Conservation (phyloP, 2,329 filamentous ascomycete genomes). For the Blumeria graminis region DNA sequence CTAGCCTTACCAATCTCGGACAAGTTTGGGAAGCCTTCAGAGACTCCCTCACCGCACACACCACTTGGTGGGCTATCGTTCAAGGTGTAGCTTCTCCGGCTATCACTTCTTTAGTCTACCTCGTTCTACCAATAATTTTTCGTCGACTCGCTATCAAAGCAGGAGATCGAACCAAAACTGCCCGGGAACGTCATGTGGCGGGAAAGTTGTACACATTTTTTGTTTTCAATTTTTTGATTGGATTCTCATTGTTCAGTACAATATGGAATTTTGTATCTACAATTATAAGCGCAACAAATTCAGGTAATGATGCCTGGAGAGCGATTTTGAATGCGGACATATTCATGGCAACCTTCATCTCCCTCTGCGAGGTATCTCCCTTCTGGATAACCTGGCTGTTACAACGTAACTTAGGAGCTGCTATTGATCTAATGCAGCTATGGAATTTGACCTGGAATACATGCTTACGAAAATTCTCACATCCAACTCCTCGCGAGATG, state of each 20-base stretch:
- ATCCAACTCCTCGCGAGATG: slow-evolving; percentile 69
- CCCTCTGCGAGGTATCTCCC: slow-evolving; percentile 57
- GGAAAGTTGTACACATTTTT: slow-evolving; percentile 88
- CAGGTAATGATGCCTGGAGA: slow-evolving; percentile 38
- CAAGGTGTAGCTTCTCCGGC: slow-evolving; percentile 84
- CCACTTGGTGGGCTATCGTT: slow-evolving; percentile 55
- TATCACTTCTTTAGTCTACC: slow-evolving; percentile 66
- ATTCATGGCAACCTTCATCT: slow-evolving; percentile 38
- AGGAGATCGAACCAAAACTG: slow-evolving; percentile 79
- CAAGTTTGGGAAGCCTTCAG: slow-evolving; percentile 58
- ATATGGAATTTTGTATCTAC: slow-evolving; percentile 48
- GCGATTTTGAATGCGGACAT: slow-evolving; percentile 41
- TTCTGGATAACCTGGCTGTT: slow-evolving; percentile 92
- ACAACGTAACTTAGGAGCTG: slow-evolving; percentile 77
- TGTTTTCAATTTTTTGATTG: slow-evolving; percentile 84
- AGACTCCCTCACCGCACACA: slow-evolving; percentile 33
- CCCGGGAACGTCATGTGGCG: slow-evolving; percentile 73
- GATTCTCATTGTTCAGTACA: slow-evolving; percentile 80
- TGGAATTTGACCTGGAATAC: slow-evolving; percentile 69
- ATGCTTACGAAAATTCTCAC: slow-evolving; percentile 60
- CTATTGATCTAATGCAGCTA: slow-evolving; percentile 79
- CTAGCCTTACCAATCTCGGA: slow-evolving; percentile 62
- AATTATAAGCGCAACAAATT: slow-evolving; percentile 33
- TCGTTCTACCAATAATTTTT: slow-evolving; percentile 76
- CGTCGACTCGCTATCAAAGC: slow-evolving; percentile 60